Evolutionary conservation across 345 rosid genomes (phyloP), one percentile per base, ranked within the genome.

Genomic region (Populus davidiana): DNA sequence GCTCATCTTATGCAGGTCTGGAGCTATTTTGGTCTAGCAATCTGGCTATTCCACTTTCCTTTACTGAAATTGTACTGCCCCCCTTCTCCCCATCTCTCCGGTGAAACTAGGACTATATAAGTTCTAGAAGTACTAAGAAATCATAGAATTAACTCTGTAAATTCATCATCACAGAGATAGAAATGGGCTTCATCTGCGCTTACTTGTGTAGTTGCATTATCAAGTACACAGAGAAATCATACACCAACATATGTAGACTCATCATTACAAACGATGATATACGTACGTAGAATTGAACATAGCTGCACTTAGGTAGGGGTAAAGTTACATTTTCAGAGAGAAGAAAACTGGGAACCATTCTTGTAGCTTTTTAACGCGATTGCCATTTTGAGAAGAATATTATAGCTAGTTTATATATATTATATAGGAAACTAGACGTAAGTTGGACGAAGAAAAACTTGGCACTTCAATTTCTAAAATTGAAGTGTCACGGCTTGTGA

Each of bases 401-500:
- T 25, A 43, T 25, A 43, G 62, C 62, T 23, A n/a, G 13, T 59
- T 1, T n/a, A 14, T 23, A 14, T 23, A 4, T 20, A 33, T 47
- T 38, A 59, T 3, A 12, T 14, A 72, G 31, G 31, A 39, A 59
- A 33, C 43, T 23, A 61, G 69, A 49, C 20, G 38, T 52, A 56
- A 73, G 71, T 9, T 74, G 36, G 61, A 70, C 11, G n/a, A 4
- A 18, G 43, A 72, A 66, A 70, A 41, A 49, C 54, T 23, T 61
- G 59, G 25, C 35, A 56, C 36, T 49, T 63, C 10, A 27, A 49
- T 33, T 39, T 39, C 14, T 54, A 8, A n/a, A 16, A 20, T 39
- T 1, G 69, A 33, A 77, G 21, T 59, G 64, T 89, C 84, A 91
- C 67, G 89, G 92, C 85, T 85, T 86, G 54, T 85, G 91, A 31